Percentiles rank a stretch among this genome's conserved stretches.
Evolutionary conservation across 2,329 filamentous ascomycete species (phyloP).

Genomic region (Zymoseptoria tritici): DNA sequence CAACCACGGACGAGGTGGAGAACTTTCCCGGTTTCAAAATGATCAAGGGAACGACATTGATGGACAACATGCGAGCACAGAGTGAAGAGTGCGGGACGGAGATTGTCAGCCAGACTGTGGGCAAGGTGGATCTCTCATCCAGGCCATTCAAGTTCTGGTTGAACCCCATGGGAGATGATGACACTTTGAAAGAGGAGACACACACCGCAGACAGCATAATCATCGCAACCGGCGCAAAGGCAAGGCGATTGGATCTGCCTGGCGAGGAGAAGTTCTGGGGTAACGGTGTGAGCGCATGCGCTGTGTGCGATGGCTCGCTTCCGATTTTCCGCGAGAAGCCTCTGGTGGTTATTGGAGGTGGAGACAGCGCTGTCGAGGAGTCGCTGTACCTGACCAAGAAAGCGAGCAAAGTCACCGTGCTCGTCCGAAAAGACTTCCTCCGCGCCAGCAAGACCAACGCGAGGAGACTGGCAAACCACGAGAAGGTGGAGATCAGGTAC

Average conservation of each 20-base stretch:
- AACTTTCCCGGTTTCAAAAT: constrained; percentile 95
- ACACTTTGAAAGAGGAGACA: constrained; percentile 57
- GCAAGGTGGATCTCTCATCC: constrained; percentile 73
- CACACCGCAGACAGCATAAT: constrained; percentile 90
- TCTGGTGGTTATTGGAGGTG: constrained; percentile 89
- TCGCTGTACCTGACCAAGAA: constrained; percentile 97
- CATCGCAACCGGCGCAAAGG: constrained; percentile 90
- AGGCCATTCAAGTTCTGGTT: constrained; percentile 85
- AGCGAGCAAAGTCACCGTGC: constrained; percentile 85
- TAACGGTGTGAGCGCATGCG: constrained; percentile 90
- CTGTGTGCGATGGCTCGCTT: constrained; percentile 92
- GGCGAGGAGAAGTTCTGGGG: constrained; percentile 98
- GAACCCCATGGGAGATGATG: constrained; percentile 68
- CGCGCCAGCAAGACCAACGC: constrained; percentile 91
- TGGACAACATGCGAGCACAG: constrained; percentile 93
- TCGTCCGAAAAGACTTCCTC: constrained; percentile 80
- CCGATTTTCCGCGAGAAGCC: constrained; percentile 97
- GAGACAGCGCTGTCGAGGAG: constrained; percentile 95
- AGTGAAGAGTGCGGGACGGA: constrained; percentile 87
- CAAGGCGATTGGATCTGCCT: constrained; percentile 69
- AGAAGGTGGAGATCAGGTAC: constrained; percentile 86
- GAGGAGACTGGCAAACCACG: constrained; percentile 68
- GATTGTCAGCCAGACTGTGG: constrained; percentile 87
- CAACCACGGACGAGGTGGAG: constrained; percentile 96
- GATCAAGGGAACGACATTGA: constrained; percentile 79